Conservation (phyloP, 2,329 filamentous ascomycete species). For the Curvularia spicifera region DNA sequence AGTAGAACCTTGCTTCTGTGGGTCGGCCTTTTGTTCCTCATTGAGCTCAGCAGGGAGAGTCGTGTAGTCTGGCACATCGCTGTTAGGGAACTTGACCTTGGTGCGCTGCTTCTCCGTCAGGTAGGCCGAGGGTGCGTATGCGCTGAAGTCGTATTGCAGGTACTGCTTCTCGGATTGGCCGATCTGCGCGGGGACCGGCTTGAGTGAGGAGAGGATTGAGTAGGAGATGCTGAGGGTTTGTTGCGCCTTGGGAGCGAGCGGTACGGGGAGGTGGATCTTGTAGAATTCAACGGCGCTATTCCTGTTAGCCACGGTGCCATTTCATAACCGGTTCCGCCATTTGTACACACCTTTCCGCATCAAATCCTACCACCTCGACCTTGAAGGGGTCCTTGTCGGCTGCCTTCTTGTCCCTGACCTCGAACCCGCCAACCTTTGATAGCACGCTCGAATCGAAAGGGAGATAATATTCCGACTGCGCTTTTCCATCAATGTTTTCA, state of each 20-base stretch:
- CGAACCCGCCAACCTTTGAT: slow-evolving; percentile 79
- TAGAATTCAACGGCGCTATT: slow-evolving; percentile 70
- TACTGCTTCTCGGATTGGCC: slow-evolving; percentile 87
- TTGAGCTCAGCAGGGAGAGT: slow-evolving; percentile 66
- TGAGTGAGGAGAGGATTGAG: slow-evolving; percentile 77
- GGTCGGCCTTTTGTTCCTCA: slow-evolving; percentile 68
- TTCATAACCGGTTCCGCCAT: not conserved
- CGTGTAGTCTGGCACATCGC: slow-evolving; percentile 84
- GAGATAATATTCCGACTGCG: slow-evolving; percentile 89
- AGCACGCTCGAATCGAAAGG: slow-evolving; percentile 81
- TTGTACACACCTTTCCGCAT: slow-evolving; percentile 57
- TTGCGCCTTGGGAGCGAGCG: slow-evolving; percentile 77
- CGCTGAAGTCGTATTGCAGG: slow-evolving; percentile 83
- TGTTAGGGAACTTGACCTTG: slow-evolving; percentile 84
- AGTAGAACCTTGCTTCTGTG: slow-evolving; percentile 82
- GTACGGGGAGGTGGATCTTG: slow-evolving; percentile 76
- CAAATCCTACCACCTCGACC: slow-evolving; percentile 69
- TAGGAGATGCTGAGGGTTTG: slow-evolving; percentile 89
- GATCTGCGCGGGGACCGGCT: slow-evolving; percentile 80
- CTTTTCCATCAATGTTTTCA: slow-evolving; percentile 79
- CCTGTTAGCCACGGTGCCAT: slow-evolving; percentile 6
- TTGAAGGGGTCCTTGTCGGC: slow-evolving; percentile 69
- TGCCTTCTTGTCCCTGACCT: slow-evolving; percentile 92
- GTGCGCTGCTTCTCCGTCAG: slow-evolving; percentile 92
- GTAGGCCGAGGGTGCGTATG: slow-evolving; percentile 84